Evolutionary conservation across 768 basidiomycete genomes (phyloP), one percentile per base, ranked within the genome.

Genomic region (Lentinula raphanica): DNA sequence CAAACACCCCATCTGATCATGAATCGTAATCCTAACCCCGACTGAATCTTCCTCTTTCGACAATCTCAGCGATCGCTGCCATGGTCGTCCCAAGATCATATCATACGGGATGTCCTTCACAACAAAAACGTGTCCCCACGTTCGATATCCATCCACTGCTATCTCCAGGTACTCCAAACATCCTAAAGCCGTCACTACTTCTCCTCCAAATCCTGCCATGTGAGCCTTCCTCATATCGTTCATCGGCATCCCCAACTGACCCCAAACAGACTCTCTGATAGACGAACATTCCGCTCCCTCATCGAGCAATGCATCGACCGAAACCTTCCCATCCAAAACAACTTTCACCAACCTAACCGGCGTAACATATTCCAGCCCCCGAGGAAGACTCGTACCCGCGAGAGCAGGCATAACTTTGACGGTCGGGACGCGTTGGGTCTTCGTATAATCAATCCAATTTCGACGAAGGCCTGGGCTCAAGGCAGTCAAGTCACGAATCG

Each of bases 71-170:
- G 62, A 40, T 1, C 19, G 21, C 19, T 70, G 65, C 67, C 66
- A 69, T 9, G 65, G 64, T 36, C 35, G 35, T 3, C 35, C 35
- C 35, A 36, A 36, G 9, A 36, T 9, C 8, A 36, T 15, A 9
- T 23, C 27, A 31, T 62, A 70, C 0, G 65, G 68, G 0, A 62
- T 63, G 11, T 60, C 39, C 0, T 61, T 61, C 0, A 68, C 58
- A 1, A 68, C 56, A n/a, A 62, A 68, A 12, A 64, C 65, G 45
- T 68, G 67, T 0, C 62, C 66, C 61, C 61, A 68, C 0, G 64
- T 66, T 19, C 46, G 59, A 17, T 68, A 31, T 0, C 63, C 66
- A 17, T 59, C 54, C n/a, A 68, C 53, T 17, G 54, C 50, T 9
- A 40, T 31, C 29, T 62, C 58, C 49, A 66, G 36, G 9, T 19